Evolutionary conservation across 257 asterid species (phyloP).

Genomic region (Apocynum venetum): DNA sequence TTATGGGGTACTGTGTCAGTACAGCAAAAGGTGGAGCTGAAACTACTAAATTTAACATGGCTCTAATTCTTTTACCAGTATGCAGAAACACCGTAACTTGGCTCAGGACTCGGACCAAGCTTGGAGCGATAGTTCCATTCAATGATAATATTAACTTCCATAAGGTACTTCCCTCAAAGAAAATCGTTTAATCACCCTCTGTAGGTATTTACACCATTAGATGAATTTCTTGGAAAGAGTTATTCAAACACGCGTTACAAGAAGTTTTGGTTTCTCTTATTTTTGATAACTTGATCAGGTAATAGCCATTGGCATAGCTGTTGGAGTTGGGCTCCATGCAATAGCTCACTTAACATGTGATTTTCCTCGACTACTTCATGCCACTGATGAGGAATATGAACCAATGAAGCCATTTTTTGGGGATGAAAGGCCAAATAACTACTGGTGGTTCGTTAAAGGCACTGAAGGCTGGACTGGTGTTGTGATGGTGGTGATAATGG

Average conservation of each 20-base stretch:
- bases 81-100: constrained; percentile 35
- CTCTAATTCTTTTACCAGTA: constrained; percentile 73
- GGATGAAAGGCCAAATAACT: constrained; percentile 52
- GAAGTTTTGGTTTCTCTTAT: background rate
- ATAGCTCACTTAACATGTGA: constrained; percentile 54
- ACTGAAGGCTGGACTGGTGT: constrained; percentile 58
- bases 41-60: constrained; percentile 79
- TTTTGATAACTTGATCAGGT: constrained; percentile 15
- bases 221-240: background rate
- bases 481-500: constrained; percentile 51
- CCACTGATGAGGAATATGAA: constrained; percentile 23
- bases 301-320: constrained; percentile 46
- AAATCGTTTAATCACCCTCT: too few relatives aligned
- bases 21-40: constrained; percentile 77
- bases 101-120: constrained; percentile 53
- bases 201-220: background rate
- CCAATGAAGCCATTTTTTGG: constrained; percentile 38
- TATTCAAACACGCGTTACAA: too few relatives aligned
- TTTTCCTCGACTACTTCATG: constrained; percentile 39
- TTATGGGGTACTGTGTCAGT: constrained; percentile 76
- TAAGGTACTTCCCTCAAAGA: constrained; percentile 22
- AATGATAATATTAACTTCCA: constrained; percentile 91
- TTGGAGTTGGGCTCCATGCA: constrained; percentile 43
- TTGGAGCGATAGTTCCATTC: constrained; percentile 58
- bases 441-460: constrained; percentile 34